Conservation (phyloP, 2,329 filamentous ascomycete species). For the Sporothrix schenckii region DNA sequence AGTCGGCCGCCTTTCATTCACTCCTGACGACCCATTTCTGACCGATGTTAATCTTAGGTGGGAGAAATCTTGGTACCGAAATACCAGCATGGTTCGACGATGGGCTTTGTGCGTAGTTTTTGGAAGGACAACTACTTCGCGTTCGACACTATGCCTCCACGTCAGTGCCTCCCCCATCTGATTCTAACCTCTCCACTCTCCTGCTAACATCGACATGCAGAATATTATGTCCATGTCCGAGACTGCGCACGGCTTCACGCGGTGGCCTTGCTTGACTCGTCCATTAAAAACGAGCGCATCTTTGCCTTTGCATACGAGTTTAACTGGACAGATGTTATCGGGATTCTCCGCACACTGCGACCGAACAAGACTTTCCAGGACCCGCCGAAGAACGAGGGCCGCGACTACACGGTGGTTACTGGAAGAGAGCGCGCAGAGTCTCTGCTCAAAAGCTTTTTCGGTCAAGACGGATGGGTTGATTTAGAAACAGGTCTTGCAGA, state of each 20-base stretch:
- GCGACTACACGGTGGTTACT: constrained; percentile 17
- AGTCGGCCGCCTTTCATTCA: background rate
- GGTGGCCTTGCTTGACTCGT: constrained; percentile 38
- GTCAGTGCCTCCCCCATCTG: background rate
- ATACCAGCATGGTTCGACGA: constrained; percentile 21
- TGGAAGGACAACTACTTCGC: constrained; percentile 18
- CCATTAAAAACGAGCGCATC: constrained; percentile 38
- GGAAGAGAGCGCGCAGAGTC: constrained; percentile 7
- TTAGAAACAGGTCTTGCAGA: constrained; percentile 22
- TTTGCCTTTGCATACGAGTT: constrained; percentile 37
- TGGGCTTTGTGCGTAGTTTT: constrained; percentile 21
- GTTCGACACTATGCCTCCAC: constrained; percentile 1
- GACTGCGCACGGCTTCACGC: constrained; percentile 37
- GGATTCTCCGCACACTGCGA: constrained; percentile 33
- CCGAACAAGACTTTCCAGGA: constrained; percentile 34
- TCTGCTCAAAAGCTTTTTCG: constrained; percentile 25
- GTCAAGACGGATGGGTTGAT: constrained; percentile 21
- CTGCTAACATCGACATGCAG: background rate
- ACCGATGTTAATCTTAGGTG: too few species aligned
- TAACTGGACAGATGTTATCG: constrained; percentile 37
- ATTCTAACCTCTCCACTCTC: constrained; percentile 10
- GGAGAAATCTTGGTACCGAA: constrained; percentile 17
- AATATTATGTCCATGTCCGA: constrained; percentile 30
- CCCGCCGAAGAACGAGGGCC: constrained; percentile 21
- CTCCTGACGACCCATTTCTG: too few species aligned